Evolutionary conservation across 371 early-diverging fungal genomes (phyloP).

Genomic region (Dichotomocladium elegans): DNA sequence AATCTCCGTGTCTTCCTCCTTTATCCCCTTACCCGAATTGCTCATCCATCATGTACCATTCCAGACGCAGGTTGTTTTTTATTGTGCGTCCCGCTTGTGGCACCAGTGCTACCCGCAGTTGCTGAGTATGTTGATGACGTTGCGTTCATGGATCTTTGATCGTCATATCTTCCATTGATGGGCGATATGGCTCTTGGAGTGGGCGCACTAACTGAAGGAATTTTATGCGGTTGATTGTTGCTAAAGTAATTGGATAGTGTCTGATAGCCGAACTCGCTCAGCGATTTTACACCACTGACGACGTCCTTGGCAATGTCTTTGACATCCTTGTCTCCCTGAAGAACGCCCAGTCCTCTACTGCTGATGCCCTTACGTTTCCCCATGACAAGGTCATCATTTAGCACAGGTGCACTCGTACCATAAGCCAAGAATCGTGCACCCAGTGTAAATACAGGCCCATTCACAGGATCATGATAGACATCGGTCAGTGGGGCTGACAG

Average conservation of each 20-base stretch:
- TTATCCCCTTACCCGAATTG: no score
- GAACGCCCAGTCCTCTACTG: conserved; percentile 24
- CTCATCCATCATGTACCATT: conserved; percentile 23
- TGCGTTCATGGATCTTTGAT: neutral
- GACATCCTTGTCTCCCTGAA: conserved; percentile 44
- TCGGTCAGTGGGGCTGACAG: conserved; percentile 43
- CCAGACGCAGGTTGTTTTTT: conserved; percentile 31
- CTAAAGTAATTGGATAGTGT: conserved; percentile 47
- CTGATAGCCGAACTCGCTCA: conserved; percentile 53
- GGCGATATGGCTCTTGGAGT: conserved; percentile 1
- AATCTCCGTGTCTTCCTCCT: neutral
- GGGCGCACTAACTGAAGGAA: neutral
- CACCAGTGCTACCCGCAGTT: neutral
- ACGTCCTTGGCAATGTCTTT: conserved; percentile 69
- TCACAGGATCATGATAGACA: conserved; percentile 33
- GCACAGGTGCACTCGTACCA: conserved; percentile 47
- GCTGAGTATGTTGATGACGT: neutral
- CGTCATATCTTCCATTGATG: neutral
- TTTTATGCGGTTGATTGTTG: conserved; percentile 5
- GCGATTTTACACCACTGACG: conserved; percentile 64
- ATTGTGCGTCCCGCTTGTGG: neutral
- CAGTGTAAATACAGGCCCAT: conserved; percentile 51
- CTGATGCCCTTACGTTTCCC: conserved; percentile 21
- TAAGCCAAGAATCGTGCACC: conserved; percentile 65
- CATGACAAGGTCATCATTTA: conserved; percentile 33